phyloP scores from a whole-genome alignment of 306 rosid species.

The Cucumis melo region DNA sequence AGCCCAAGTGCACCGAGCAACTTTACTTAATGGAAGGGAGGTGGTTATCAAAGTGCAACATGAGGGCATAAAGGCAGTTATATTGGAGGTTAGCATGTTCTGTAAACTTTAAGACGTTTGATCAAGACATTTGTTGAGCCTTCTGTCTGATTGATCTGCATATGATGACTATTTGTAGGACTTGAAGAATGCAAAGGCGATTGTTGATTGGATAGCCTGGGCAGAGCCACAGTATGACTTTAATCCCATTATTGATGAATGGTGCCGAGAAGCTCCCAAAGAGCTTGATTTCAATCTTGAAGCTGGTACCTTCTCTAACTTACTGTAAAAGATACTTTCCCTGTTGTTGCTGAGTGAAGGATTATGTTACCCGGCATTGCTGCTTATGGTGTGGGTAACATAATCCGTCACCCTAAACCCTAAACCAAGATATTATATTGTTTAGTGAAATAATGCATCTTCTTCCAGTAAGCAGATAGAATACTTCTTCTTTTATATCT shows the following conservation, averaged over 20 bases:
- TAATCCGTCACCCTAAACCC: background rate
- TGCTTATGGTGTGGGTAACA: background rate
- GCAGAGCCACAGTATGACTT: constrained; percentile 90
- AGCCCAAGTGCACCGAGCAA: constrained; percentile 97
- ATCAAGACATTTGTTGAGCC: constrained; percentile 11
- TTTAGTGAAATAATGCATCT: background rate
- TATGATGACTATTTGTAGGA: constrained; percentile 42
- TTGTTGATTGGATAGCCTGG: constrained; percentile 98
- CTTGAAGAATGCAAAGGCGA: constrained; percentile 82
- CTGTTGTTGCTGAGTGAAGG: constrained; percentile 1
- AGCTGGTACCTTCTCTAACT: constrained; percentile 52
- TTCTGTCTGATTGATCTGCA: constrained; percentile 10
- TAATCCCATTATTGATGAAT: constrained; percentile 94
- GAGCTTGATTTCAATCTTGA: constrained; percentile 89
- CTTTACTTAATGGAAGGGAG: constrained; percentile 73
- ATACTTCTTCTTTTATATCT: background rate
- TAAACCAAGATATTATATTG: background rate
- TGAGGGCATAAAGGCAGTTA: constrained; percentile 63
- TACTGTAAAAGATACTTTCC: background rate
- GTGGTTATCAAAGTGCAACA: constrained; percentile 97
- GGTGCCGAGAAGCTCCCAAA: constrained; percentile 99
- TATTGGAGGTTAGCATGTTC: constrained; percentile 63
- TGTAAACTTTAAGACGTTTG: constrained; percentile 13
- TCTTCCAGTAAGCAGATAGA: background rate
- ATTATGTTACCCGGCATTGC: background rate